Evolutionary conservation across 495 filamentous ascomycete species (phyloP), one percentile per base, ranked within the genome.

Genomic region (Hypoxylon perforatum): DNA sequence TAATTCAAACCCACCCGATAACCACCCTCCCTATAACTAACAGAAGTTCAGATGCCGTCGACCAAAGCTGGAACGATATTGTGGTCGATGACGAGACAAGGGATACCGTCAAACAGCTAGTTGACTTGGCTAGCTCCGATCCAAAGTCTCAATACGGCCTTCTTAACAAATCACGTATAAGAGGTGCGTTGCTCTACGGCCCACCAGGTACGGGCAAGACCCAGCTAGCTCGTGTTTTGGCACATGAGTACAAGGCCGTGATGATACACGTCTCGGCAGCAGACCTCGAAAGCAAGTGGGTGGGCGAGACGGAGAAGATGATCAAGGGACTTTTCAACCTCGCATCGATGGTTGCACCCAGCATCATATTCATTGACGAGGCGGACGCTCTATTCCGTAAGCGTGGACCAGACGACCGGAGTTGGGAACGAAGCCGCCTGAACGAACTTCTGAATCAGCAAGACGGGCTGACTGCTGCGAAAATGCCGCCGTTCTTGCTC

Each of bases 111-210:
- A 63, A 45, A 38, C 38, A 63, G 18, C 18, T 57, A 11, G 57
- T 51, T 1, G 36, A 38, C 15, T 36, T 63, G 18, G 45, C 61
- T 8, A 57, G 25, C 17, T 57, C 38, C 25, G 19, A 49, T 19
- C 53, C 46, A 1, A 30, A 52, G 4, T 49, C 52, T 25, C 46
- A 51, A 21, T 70, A 65, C 7, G 57, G 49, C 17, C 22, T 70
- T 35, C 48, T 62, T 4, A 48, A 18, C 1, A 55, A 53, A 9
- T 22, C 45, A 6, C 33, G 47, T 5, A 61, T 70, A 10, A 22
- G 91, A 50, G 67, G 62, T n/a, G 62, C 67, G 6, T 33, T 66
- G 30, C 54, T 70, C 18, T 70, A 70, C 36, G 67, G 62, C 7
- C 67, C 62, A 3, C 56, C 62, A 4, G 67, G 67, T 14, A 70